Base-by-base conservation (phyloP, 1,284 basidiomycete species). In the Abortiporus biennis region DNA sequence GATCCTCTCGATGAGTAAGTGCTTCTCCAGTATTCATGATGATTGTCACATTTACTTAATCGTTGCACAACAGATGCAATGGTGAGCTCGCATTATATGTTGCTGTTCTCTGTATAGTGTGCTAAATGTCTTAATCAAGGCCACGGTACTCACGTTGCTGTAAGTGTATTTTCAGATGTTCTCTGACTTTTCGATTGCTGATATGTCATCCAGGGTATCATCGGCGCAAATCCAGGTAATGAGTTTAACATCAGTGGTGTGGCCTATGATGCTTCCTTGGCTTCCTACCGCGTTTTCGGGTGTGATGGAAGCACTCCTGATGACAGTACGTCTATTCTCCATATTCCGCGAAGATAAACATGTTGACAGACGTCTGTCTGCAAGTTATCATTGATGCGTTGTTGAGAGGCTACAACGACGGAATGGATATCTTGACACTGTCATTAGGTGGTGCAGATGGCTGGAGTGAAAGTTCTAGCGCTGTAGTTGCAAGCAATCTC, bases 61-160 rank as follows among this genome's bases (percentile, higher is more conserved):
- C n/a, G n/a, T n/a, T n/a, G n/a, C n/a, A n/a, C n/a, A n/a, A n/a
- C n/a, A n/a, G n/a, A n/a, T n/a, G n/a, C n/a, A n/a, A n/a, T n/a
- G n/a, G n/a, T n/a, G n/a, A n/a, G n/a, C n/a, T n/a, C n/a, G n/a
- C n/a, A n/a, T n/a, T n/a, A n/a, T n/a, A n/a, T n/a, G n/a, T n/a
- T n/a, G n/a, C n/a, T n/a, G n/a, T n/a, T n/a, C n/a, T n/a, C n/a
- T n/a, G n/a, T n/a, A n/a, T n/a, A n/a, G n/a, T n/a, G n/a, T n/a
- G n/a, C n/a, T n/a, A n/a, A n/a, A n/a, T n/a, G n/a, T n/a, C n/a
- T n/a, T n/a, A n/a, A n/a, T 55, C 67, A 61, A 51, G 74, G 74
- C 3, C 78, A 82, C 50, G 78, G 80, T 12, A 80, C 81, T 1
- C 74, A 81, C 54, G 75, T 81, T 24, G 72, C 73, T 36, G 72